Evolutionary conservation across 163 green algal species (phyloP).

Genomic region (Trebouxia gelatinosa): DNA sequence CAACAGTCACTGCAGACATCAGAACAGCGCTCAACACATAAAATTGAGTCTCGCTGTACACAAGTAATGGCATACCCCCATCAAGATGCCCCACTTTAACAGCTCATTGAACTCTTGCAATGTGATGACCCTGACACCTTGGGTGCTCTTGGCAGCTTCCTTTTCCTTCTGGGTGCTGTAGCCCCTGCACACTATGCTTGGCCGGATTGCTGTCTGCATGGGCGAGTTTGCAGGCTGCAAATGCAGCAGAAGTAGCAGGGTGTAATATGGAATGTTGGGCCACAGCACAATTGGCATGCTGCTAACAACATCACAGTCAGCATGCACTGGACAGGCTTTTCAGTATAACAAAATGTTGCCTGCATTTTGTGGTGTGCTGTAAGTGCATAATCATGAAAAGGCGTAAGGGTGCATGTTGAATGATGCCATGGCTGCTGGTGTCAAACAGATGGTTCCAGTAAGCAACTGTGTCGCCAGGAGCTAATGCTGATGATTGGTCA

Average conservation of each 20-base stretch:
- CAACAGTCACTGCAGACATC: no score
- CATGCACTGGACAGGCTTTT: no score
- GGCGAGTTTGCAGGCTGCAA: neutral
- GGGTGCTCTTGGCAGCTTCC: neutral
- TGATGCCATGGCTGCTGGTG: neutral
- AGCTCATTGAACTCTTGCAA: constrained; percentile 51
- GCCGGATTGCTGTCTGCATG: neutral
- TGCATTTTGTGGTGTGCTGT: no score
- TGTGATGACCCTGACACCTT: constrained; percentile 36
- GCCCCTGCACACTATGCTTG: constrained; percentile 9
- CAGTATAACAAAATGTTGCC: no score
- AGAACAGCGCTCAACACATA: no score
- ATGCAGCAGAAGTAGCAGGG: neutral
- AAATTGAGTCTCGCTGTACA: no score
- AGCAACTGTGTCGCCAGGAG: neutral
- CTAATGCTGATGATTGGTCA: no score
- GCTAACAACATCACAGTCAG: neutral
- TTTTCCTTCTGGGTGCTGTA: constrained; percentile 39
- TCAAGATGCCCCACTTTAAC: constrained; percentile 51
- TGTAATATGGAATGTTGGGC: neutral
- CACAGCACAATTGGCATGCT: neutral
- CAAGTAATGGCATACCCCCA: constrained; percentile 46
- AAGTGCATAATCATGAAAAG: no score
- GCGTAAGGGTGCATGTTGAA: no score
- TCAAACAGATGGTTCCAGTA: neutral